Conservation (phyloP, 1,284 basidiomycete species). For the Cutaneotrichosporon sp. region DNA sequence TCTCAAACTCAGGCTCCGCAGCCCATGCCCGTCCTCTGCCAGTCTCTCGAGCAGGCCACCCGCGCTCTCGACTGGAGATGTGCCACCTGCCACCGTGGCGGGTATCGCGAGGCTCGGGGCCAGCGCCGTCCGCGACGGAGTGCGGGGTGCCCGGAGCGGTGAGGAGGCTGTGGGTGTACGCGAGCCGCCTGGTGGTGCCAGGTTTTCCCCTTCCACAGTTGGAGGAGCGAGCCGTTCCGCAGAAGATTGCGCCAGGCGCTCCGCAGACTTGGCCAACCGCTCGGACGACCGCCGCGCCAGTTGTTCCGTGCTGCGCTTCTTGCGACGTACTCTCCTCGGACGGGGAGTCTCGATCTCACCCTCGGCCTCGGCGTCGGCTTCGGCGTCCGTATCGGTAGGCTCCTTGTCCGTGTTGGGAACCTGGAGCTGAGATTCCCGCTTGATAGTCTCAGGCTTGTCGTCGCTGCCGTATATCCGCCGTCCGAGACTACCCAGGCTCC, state of each 20-base stretch:
- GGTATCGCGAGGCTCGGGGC: not conserved
- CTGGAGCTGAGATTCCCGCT: not conserved
- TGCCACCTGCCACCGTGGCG: not conserved
- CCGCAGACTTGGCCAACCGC: not conserved
- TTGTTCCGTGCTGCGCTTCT: not conserved
- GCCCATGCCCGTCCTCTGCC: not conserved
- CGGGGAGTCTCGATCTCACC: not conserved
- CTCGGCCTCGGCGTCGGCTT: conserved; percentile 6
- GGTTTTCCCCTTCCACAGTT: not conserved
- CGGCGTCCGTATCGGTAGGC: not conserved
- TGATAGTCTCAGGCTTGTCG: not conserved
- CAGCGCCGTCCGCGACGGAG: not conserved
- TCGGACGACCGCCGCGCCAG: not conserved
- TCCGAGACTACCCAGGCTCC: conserved; percentile 1
- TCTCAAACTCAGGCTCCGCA: conserved; percentile 1
- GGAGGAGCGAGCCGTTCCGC: not conserved
- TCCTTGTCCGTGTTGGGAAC: not conserved
- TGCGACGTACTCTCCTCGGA: not conserved
- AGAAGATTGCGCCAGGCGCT: not conserved
- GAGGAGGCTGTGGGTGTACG: not conserved
- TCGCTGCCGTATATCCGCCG: conserved; percentile 2
- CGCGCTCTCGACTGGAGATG: not conserved
- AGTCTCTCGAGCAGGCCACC: conserved; percentile 2
- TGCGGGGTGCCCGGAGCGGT: not conserved
- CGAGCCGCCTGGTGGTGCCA: not conserved